Percentiles rank a stretch among this genome's conserved stretches.
These are phyloP conservation scores for Paracoccidioides lutzii DNA, from an alignment of 2,329 filamentous ascomycete species.

Conservation along the genomic window DNA sequence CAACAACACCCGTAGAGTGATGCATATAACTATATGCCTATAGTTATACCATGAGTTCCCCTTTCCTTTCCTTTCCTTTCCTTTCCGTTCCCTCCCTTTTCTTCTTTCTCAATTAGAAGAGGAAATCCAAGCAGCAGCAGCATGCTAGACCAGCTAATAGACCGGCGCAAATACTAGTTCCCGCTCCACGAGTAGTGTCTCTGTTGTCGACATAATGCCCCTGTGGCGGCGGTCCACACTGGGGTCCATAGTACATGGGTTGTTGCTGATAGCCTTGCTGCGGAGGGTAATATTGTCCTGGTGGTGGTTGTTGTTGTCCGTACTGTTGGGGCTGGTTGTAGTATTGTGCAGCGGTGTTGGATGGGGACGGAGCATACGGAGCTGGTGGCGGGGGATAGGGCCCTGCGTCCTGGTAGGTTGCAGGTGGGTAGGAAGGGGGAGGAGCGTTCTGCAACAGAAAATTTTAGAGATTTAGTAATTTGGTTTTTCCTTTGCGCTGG, in stretches of 20 bases:
- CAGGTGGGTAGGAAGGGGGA: conserved; percentile 27
- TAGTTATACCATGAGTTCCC: background rate
- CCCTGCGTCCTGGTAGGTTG: conserved; percentile 22
- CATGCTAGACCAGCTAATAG: conserved; percentile 36
- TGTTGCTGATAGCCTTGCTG: conserved; percentile 20
- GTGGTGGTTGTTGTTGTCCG: conserved; percentile 2
- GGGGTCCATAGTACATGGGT: conserved; percentile 28
- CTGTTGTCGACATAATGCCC: conserved; percentile 27
- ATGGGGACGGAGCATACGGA: conserved; percentile 12
- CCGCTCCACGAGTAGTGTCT: conserved; percentile 17
- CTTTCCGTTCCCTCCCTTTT: background rate
- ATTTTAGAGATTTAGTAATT: background rate
- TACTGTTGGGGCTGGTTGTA: conserved; percentile 1
- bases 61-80: background rate
- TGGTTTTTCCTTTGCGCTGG: background rate
- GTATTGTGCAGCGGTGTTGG: background rate
- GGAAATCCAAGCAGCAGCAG: conserved; percentile 39
- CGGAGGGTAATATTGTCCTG: conserved; percentile 7
- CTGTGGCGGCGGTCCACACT: conserved; percentile 25
- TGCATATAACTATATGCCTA: no score
- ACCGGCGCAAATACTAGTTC: conserved; percentile 33
- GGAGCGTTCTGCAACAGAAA: conserved; percentile 17
- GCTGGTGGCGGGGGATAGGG: conserved; percentile 11
- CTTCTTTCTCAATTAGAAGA: conserved; percentile 21
- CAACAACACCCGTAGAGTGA: no score